Evolutionary conservation across 148 eudicot species (phyloP).

Genomic region (Spergularia bocconei): DNA sequence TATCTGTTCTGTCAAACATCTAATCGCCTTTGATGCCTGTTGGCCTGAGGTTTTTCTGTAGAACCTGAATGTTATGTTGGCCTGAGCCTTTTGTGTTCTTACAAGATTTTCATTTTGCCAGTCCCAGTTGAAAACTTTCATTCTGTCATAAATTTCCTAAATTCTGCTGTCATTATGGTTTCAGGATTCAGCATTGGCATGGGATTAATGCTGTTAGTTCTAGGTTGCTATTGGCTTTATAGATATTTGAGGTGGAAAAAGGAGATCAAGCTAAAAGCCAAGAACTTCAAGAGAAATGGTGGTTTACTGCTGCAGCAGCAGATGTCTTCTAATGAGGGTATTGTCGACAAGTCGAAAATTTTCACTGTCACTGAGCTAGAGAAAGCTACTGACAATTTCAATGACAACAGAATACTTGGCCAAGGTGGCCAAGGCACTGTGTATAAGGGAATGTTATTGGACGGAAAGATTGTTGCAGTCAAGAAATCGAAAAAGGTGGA

Average conservation of each 20-base stretch:
- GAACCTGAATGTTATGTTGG: too few relatives aligned
- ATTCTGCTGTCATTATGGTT: background rate
- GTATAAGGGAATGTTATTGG: constrained; percentile 29
- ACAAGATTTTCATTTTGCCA: too few relatives aligned
- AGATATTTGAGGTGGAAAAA: constrained; percentile 8
- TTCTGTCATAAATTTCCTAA: background rate
- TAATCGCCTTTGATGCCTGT: too few relatives aligned
- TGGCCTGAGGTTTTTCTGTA: too few relatives aligned
- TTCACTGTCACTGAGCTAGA: constrained; percentile 17
- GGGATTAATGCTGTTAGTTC: constrained; percentile 14
- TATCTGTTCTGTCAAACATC: too few relatives aligned
- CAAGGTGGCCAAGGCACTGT: constrained; percentile 35
- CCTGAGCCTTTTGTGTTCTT: too few relatives aligned
- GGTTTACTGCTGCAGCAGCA: constrained; percentile 33
- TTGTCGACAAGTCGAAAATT: constrained; percentile 16
- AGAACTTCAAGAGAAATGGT: constrained; percentile 27
- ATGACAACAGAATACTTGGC: constrained; percentile 33
- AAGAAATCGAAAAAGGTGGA: constrained; percentile 27
- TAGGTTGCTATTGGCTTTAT: constrained; percentile 23
- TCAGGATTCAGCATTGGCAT: constrained; percentile 17
- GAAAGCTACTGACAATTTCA: constrained; percentile 30
- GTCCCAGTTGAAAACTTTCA: too few relatives aligned
- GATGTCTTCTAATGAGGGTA: constrained; percentile 24
- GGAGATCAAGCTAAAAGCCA: constrained; percentile 18
- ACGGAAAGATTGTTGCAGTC: constrained; percentile 32